Evolutionary conservation across 2,329 filamentous ascomycete genomes (phyloP).

Genomic region (Fusarium drepaniforme): DNA sequence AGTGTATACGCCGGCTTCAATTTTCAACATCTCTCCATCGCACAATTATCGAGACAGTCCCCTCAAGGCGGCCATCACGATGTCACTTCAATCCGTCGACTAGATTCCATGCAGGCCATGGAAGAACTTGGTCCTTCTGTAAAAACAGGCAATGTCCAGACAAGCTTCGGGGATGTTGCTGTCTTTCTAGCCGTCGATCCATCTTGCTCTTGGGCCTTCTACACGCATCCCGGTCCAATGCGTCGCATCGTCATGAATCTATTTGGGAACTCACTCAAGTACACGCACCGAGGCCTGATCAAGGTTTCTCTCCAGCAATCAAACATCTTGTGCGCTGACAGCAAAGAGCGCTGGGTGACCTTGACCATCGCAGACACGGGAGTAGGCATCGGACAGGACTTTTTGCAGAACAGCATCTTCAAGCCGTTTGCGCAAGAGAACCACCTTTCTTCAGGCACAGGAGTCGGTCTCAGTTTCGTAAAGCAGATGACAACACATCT

Average conservation of each 20-base stretch:
- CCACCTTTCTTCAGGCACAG: constrained; percentile 68
- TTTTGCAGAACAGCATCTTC: constrained; percentile 70
- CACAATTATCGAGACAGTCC: constrained; percentile 25
- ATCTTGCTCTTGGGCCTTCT: constrained; percentile 63
- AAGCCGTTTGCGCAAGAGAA: constrained; percentile 76
- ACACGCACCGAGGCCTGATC: constrained; percentile 57
- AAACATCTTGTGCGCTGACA: not conserved
- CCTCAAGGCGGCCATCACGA: constrained; percentile 16
- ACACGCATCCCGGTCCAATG: constrained; percentile 64
- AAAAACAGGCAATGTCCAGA: not conserved
- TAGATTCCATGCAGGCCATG: constrained; percentile 58
- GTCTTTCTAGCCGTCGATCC: constrained; percentile 55
- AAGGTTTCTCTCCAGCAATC: constrained; percentile 45
- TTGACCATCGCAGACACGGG: constrained; percentile 73
- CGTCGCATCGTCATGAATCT: constrained; percentile 72
- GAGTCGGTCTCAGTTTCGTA: constrained; percentile 75
- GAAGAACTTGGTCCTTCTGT: constrained; percentile 32
- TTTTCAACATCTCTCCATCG: constrained; percentile 47
- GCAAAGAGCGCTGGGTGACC: constrained; percentile 33
- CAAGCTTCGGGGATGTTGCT: constrained; percentile 40
- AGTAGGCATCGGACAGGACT: constrained; percentile 73
- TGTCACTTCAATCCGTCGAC: constrained; percentile 31
- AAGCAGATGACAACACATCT: constrained; percentile 69
- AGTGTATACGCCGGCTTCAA: constrained; percentile 60
- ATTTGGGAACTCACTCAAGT: constrained; percentile 73